Base-by-base conservation (phyloP, 2,329 filamentous ascomycete species). In the Torrubiella hemipterigena region DNA sequence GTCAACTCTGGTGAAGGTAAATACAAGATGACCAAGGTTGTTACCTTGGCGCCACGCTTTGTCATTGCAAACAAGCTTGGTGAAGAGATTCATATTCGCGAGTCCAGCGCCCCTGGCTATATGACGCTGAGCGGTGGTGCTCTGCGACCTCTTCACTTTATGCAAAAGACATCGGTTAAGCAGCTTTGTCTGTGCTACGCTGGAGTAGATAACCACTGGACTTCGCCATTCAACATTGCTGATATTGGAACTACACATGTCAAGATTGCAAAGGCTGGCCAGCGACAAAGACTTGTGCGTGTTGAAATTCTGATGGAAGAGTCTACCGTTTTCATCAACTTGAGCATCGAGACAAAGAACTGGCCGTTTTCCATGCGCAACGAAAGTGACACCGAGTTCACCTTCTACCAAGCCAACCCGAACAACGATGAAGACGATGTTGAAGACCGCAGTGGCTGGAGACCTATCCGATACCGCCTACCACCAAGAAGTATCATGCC, bases 281-380 rank as follows among this genome's bases (percentile, higher is more conserved):
- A 95, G 55, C 75, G 87, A 23, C 93, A 98, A 52, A 80, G 78
- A 40, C 70, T 98, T 8, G 73, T 96, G 29, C 76, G 89, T 30
- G 71, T 93, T 10, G 91, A 98, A 50, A 73, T 95, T 26, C 65
- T 98, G 27, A 79, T 95, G 69, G 93, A 98, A 52, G 77, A 83
- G 38, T 84, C 89, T 1, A 96, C 89, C 2, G 80, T 98, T 24
- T 98, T 96, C 65, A 55, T 96, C 20, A 84, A 94, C 47, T 69
- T 98, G 36, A 91, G 77, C 48, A 66, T 89, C 42, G 91, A 98
- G 59, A 86, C 74, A 6, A 93, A 91, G 54, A 85, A 93, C 50
- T 98, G 91, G 91, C 91, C 91, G 0, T 98, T 91, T 59, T 95
- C 87, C 0, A 95, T 98, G 78, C 81, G 91, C 41, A 98, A 98